Evolutionary conservation across 495 filamentous ascomycete genomes (phyloP), one percentile per base, ranked within the genome.

Genomic region (Lophiotrema nucula): DNA sequence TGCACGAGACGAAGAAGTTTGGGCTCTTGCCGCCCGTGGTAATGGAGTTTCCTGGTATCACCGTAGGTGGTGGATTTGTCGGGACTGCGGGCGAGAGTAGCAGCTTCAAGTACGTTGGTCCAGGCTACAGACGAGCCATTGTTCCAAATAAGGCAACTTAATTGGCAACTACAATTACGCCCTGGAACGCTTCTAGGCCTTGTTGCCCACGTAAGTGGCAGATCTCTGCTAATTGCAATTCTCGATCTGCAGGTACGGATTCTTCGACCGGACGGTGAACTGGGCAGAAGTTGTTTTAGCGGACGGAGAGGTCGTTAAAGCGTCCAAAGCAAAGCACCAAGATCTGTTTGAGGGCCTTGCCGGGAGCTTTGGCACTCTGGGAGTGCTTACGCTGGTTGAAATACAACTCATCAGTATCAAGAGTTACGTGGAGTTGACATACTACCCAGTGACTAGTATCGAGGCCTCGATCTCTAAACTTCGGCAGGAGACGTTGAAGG

Each of bases 11-110:
- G 3, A 58, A 82, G 35, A 62, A 67, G 27, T 65, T 78, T 53
- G 76, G 76, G 4, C 72, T 86, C 0, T 67, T 85, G 1, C 82
- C 81, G 18, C 74, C 76, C 4, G 81, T 83, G 2, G 80, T 83
- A 13, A 79, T 80, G 77, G 81, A 83, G 54, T 82, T 86, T 56
- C 83, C 82, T 0, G 81, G 81, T 8, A 86, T 86, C 67, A 86
- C 83, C 1, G 80, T 79, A 1, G 83, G 83, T 1, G 83, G 83
- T 3, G 83, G 81, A 0, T 86, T 76, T 68, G 75, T 79, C 4
- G 83, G 83, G 8, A 83, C 82, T 0, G 77, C 78, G 13, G 82
- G 82, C 4, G 82, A 85, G 70, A 80, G 77, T 66, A 76, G 71
- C 48, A 77, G 74, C 13, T 85, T 83, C 65, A 70, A 72, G 27